Evolutionary conservation across 2,329 filamentous ascomycete species (phyloP).

Genomic region (Fusarium torulosum): DNA sequence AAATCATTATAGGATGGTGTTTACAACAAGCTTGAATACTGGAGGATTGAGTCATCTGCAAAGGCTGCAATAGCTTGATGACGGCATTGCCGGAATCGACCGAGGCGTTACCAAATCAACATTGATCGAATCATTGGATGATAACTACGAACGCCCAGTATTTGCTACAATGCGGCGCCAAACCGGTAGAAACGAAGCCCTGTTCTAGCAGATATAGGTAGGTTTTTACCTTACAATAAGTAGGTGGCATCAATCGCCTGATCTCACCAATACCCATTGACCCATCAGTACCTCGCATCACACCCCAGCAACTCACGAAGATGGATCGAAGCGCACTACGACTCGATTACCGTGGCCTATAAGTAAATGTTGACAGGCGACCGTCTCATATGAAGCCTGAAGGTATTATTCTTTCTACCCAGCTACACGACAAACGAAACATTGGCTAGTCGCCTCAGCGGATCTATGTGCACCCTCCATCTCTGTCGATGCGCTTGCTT

Average conservation of each 20-base stretch:
- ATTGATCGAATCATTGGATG: slow-evolving; percentile 1
- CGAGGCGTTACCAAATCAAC: neutral
- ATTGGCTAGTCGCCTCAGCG: slow-evolving; percentile 26
- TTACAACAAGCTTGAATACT: neutral
- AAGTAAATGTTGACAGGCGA: slow-evolving; percentile 47
- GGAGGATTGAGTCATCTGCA: slow-evolving; percentile 3
- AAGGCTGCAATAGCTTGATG: slow-evolving; percentile 13
- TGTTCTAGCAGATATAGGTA: too few species aligned
- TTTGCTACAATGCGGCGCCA: neutral
- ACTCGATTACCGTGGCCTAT: slow-evolving; percentile 48
- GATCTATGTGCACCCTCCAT: slow-evolving; percentile 33
- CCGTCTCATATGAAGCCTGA: slow-evolving; percentile 41
- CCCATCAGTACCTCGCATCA: slow-evolving; percentile 11
- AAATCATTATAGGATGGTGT: neutral
- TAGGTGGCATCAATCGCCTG: neutral
- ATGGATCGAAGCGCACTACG: slow-evolving; percentile 37
- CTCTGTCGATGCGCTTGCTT: slow-evolving; percentile 12
- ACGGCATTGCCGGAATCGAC: slow-evolving; percentile 26
- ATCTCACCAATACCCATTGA: neutral
- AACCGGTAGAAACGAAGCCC: neutral
- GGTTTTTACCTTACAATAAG: neutral
- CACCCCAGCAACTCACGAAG: slow-evolving; percentile 8
- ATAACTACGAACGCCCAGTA: neutral
- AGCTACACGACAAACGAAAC: slow-evolving; percentile 47
- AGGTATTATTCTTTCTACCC: slow-evolving; percentile 46